These are phyloP conservation scores for Exophiala xenobiotica DNA, from an alignment of 2,329 filamentous ascomycete genomes.

Conservation along the genomic window DNA sequence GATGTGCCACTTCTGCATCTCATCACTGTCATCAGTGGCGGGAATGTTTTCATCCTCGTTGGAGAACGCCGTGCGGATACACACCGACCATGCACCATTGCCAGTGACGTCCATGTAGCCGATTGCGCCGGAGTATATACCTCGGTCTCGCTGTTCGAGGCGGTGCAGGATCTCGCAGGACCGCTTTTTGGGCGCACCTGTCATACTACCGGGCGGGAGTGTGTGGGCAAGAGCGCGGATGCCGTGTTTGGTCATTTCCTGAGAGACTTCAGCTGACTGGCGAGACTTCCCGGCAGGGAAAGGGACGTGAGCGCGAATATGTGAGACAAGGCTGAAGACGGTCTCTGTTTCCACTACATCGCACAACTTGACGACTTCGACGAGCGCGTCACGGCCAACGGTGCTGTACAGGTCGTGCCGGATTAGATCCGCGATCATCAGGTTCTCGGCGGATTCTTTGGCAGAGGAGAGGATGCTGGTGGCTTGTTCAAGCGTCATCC, in stretches of 20 bases:
- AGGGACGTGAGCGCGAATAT: conserved; percentile 66
- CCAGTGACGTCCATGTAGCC: conserved; percentile 88
- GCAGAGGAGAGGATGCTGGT: conserved; percentile 70
- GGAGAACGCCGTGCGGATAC: conserved; percentile 75
- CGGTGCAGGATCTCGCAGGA: conserved; percentile 77
- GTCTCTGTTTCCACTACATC: conserved; percentile 87
- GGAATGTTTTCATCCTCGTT: conserved; percentile 31
- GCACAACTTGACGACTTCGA: conserved; percentile 75
- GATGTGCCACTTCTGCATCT: conserved; percentile 64
- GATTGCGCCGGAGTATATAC: conserved; percentile 83
- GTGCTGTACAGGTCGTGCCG: conserved; percentile 75
- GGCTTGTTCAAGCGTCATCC: conserved; percentile 70
- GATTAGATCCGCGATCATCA: conserved; percentile 98
- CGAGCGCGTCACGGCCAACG: conserved; percentile 37
- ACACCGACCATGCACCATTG: conserved; percentile 84
- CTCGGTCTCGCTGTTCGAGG: conserved; percentile 65
- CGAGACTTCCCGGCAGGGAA: conserved; percentile 23
- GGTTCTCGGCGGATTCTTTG: conserved; percentile 92
- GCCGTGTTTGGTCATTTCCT: conserved; percentile 35
- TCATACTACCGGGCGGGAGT: conserved; percentile 92
- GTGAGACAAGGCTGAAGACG: conserved; percentile 87
- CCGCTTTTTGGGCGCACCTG: conserved; percentile 89
- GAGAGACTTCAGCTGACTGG: neutral
- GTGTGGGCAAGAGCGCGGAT: conserved; percentile 65
- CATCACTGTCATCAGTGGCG: conserved; percentile 13